Evolutionary conservation across 2,329 filamentous ascomycete genomes (phyloP), one percentile per base, ranked within the genome.

Genomic region (Paecilomyces sp.): DNA sequence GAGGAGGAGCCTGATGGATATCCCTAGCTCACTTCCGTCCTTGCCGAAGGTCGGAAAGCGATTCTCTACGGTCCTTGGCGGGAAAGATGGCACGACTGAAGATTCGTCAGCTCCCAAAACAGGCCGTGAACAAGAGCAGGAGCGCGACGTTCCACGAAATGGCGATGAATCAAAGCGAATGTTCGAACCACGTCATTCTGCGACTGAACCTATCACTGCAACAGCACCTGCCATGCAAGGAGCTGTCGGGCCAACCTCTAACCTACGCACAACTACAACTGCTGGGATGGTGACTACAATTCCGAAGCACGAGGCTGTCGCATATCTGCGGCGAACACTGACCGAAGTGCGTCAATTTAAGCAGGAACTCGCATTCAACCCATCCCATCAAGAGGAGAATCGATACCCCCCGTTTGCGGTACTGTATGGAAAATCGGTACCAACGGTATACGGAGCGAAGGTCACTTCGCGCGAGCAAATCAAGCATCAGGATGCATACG

Each of bases 381-480:
- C 86, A 0, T 65, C 73, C 0, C 86, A 88, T 66, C 83, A 86
- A 15, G 74, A 76, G 0, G 71, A 80, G n/a, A 96, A 96, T 70
- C 71, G 74, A 0, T 97, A 97, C 68, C 92, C 92, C 2, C 92
- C 93, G 0, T 80, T 90, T 12, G 87, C 90, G 0, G 83, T 96
- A 54, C 84, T 97, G 8, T 97, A 96, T 75, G 89, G 90, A 59
- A 96, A 96, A 72, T 86, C 86, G 25, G 90, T 88, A 0, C 92
- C 92, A 0, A 97, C 92, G 0, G 90, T 96, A 0, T 91, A 87
- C 70, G 91, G 88, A 0, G 91, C 90, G 0, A 86, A 88, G 53
- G 91, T 97, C 0, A 77, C 83, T 13, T 85, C 85, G 1, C 80
- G 83, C 3, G 91, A 93, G 58, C 86, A 83, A 0, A 96, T 97